Conservation (phyloP, 257 asterid species). For the Nicotiana tomentosiformis region DNA sequence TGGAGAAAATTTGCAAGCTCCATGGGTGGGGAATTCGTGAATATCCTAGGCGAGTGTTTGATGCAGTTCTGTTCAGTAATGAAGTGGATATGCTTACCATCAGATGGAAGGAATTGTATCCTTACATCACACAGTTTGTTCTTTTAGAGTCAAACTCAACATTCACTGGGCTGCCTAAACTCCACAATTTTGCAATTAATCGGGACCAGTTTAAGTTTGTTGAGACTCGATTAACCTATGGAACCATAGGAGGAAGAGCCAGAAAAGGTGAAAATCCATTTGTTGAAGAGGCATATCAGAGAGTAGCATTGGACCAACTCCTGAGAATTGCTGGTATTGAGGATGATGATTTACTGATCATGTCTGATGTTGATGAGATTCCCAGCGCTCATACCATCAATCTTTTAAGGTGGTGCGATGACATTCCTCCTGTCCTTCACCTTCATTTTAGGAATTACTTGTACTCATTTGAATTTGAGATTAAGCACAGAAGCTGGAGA, state of each 20-base stretch:
- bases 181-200: constrained; percentile 44
- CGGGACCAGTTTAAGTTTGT: constrained; percentile 53
- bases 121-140: constrained; percentile 69
- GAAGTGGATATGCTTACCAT: constrained; percentile 72
- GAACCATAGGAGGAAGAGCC: constrained; percentile 62
- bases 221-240: constrained; percentile 68
- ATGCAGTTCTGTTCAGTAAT: constrained; percentile 77
- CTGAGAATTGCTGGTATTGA: constrained; percentile 72
- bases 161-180: constrained; percentile 77
- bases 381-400: constrained; percentile 69
- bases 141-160: constrained; percentile 83
- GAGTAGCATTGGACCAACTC: constrained; percentile 67
- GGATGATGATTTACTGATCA: constrained; percentile 75
- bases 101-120: constrained; percentile 84
- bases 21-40: constrained; percentile 86
- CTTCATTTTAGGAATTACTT: constrained; percentile 71
- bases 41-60: constrained; percentile 73
- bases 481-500: constrained; percentile 77
- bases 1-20: constrained; percentile 75
- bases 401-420: constrained; percentile 83
- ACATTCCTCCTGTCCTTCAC: constrained; percentile 62
- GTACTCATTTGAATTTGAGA: constrained; percentile 73
- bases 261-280: constrained; percentile 76
- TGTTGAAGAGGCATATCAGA: constrained; percentile 79
- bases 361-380: constrained; percentile 94